Evolutionary conservation across 331 rosid species (phyloP), one percentile per base, ranked within the genome.

Genomic region (Erythrophleum ivorense): DNA sequence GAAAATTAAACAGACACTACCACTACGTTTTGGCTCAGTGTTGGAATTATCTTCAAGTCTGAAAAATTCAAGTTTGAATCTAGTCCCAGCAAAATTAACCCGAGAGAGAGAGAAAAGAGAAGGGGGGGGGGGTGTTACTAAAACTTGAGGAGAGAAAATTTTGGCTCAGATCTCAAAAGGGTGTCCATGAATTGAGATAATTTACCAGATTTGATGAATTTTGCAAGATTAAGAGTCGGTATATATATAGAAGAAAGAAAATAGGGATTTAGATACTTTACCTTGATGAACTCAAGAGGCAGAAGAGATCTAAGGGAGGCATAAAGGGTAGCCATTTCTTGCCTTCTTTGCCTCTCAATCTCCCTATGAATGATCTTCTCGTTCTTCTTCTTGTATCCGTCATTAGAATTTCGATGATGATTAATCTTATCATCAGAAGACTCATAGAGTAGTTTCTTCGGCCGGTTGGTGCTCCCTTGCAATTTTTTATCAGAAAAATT

Each of bases 301-400:
- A 90, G 86, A 55, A 66, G 83, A 82, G 95, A 89, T 90, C 97
- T 86, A 63, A 92, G 97, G 1, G 89, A 83, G 7, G 85, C 71
- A 76, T 86, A 80, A 77, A 89, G 93, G 67, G 88, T 29, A 9
- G 92, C 80, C 97, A 92, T 92, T 84, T 88, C 89, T 85, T 86
- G 88, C 79, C 97, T 92, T 79, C 97, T 84, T 84, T 92, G 89
- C 77, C 80, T 89, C 79, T 92, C 95, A 21, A 80, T 75, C 3
- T 91, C 93, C 59, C 93, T 86, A 53, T 90, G 95, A 66, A 77
- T 80, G 69, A 82, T 82, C 89, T 86, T 82, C 57, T 69, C 89
- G 68, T 59, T 90, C 72, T 66, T 88, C 79, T 88, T 67, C 21
- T 71, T 75, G 71, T 24, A 7, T 1, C 81, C 70, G 8, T 48